A percentile compares a stretch with the other conserved stretches of the same genome.
These are phyloP conservation scores for Diversispora epigaea DNA, from an alignment of 192 early-diverging fungal species.

Conservation along the genomic window DNA sequence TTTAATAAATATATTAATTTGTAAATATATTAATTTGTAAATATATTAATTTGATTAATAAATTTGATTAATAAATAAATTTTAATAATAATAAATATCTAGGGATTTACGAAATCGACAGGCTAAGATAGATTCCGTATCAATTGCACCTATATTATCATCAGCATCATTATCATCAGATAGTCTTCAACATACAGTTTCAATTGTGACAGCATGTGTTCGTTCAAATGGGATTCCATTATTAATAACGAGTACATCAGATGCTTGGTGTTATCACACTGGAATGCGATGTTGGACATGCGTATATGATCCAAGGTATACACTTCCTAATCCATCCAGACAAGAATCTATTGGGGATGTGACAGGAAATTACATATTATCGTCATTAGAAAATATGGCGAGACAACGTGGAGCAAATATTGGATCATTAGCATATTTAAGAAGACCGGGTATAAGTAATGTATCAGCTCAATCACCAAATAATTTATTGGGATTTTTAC, in stretches of 20 bases:
- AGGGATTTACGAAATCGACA: conserved; percentile 65
- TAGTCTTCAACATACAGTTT: conserved; percentile 37
- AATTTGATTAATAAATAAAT: too few relatives aligned
- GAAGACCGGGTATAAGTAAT: conserved; percentile 24
- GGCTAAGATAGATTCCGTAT: conserved; percentile 53
- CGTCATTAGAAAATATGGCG: conserved; percentile 35
- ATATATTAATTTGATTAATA: too few relatives aligned
- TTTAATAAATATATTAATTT: too few relatives aligned
- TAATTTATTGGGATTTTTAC: conserved; percentile 50
- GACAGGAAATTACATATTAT: conserved; percentile 21
- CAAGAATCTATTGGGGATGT: conserved; percentile 29
- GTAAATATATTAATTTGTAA: too few relatives aligned
- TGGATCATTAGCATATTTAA: conserved; percentile 37
- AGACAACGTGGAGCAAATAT: conserved; percentile 26
- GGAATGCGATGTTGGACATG: conserved; percentile 68
- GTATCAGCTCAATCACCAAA: conserved; percentile 34
- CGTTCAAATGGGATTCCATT: conserved; percentile 64
- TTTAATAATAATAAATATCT: background rate
- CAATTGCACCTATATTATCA: conserved; percentile 64
- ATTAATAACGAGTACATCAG: conserved; percentile 58
- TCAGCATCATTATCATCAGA: conserved; percentile 41
- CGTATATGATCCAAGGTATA: conserved; percentile 60
- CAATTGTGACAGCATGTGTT: conserved; percentile 56
- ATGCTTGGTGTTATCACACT: conserved; percentile 65
- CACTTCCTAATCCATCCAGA: conserved; percentile 48